Evolutionary conservation across 495 filamentous ascomycete species (phyloP).

Genomic region (Daldinia bambusicola): DNA sequence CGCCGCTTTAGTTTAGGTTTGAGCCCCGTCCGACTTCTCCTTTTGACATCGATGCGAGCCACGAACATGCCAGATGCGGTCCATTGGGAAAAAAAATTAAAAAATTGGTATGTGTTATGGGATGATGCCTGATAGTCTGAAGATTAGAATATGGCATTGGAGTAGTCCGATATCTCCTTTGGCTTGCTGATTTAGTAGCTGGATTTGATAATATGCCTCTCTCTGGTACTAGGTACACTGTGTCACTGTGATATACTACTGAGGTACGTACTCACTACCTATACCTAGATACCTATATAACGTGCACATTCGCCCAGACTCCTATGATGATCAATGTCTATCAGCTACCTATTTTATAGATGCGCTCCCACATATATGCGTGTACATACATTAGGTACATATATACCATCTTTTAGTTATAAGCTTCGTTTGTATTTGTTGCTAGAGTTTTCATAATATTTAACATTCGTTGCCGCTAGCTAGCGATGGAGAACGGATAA

Average conservation of each 20-base stretch:
- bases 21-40: conserved; percentile 28
- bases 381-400: not conserved
- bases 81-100: conserved; percentile 15
- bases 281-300: conserved; percentile 4
- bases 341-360: not conserved
- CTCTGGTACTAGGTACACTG: too few species aligned
- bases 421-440: conserved; percentile 44
- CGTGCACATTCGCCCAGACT: not conserved
- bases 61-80: conserved; percentile 32
- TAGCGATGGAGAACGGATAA: conserved; percentile 39
- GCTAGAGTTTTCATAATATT: conserved; percentile 40
- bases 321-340: not conserved
- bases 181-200: not conserved
- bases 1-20: conserved; percentile 42
- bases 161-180: not conserved
- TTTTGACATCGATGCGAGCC: conserved; percentile 26
- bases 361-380: not conserved
- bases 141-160: not conserved
- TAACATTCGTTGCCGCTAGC: conserved; percentile 41
- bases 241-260: too few species aligned
- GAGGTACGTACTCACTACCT: not conserved
- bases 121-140: conserved; percentile 21
- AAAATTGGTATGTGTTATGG: conserved; percentile 16
- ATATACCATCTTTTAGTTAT: conserved; percentile 17
- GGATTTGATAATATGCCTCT: not conserved